Evolutionary conservation across 176 grass and related monocot genomes (phyloP), one percentile per base, ranked within the genome.

Genomic region (Rhynchospora tenuis): DNA sequence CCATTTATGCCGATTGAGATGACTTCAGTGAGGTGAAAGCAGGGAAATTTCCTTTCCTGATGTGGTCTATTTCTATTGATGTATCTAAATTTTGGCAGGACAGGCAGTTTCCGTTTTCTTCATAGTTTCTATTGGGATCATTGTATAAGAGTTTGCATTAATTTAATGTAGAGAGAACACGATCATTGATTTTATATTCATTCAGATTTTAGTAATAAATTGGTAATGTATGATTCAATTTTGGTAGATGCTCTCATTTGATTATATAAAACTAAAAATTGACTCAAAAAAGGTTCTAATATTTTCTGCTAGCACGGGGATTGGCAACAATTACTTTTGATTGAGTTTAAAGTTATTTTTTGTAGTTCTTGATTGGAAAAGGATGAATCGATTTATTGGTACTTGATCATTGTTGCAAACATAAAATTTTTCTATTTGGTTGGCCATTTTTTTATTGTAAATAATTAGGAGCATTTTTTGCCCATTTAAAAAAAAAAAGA

Each of bases 1-100:
- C 86, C 90, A 9, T 99, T 99, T 78, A 95, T 88, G 29, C 96
- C 88, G 5, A 94, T 99, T 48, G 85, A 91, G 60, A 83, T 83
- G 88, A 45, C 62, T 13, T 2, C 59, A 63, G 66, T 67, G 59
- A 63, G 59, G 80, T 82, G 80, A 82, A 59, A 61, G 28, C 71
- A 51, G 23, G 31, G 23, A 45, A 1, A 16, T 45, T 23, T 59
- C 0, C 9, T 54, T 81, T 81, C 62, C 29, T 44, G 1, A 14
- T 81, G 27, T 80, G n/a, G 29, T 80, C 2, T 59, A 31, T 76
- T 75, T 66, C 14, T 48, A 55, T 42, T 16, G 13, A 76, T 14
- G 54, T 81, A 45, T 81, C 45, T 45, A 20, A 60, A 24, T 81
- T 81, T 81, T 81, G 31, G 29, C 44, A 59, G 59, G 17, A 76